Evolutionary conservation across 129 eudicot species (phyloP).

Genomic region (Saussurea involucrata): DNA sequence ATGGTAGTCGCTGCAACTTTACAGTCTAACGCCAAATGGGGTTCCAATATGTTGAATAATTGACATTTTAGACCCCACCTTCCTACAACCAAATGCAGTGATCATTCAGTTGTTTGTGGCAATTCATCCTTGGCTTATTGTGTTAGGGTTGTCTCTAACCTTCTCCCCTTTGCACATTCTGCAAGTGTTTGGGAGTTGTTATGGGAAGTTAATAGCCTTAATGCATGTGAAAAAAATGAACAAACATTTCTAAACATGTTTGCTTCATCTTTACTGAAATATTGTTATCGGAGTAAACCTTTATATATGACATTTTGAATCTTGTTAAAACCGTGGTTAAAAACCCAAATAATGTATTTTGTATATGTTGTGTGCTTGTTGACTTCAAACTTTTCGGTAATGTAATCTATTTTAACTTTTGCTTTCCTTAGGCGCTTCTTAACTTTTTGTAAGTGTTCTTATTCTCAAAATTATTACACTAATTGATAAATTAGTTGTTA

Average conservation of each 20-base stretch:
- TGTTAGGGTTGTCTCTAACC: conserved; percentile 30
- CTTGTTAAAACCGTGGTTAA: not conserved
- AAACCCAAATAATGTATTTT: not conserved
- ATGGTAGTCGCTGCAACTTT: conserved; percentile 35
- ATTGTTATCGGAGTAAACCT: conserved; percentile 2
- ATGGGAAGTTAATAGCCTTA: conserved; percentile 14
- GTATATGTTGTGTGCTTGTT: not conserved
- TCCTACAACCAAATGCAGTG: conserved; percentile 25
- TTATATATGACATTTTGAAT: not conserved
- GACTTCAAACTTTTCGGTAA: not conserved
- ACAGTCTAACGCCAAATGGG: conserved; percentile 25
- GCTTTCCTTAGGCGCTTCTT: not conserved
- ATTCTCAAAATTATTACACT: not conserved
- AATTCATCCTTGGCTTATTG: conserved; percentile 79
- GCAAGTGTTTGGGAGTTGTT: conserved; percentile 3
- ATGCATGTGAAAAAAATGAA: conserved; percentile 14
- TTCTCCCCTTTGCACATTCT: not conserved
- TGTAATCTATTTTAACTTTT: not conserved
- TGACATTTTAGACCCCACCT: conserved; percentile 11
- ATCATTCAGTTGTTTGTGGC: conserved; percentile 44
- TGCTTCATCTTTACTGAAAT: conserved; percentile 11
- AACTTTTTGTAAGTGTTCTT: not conserved
- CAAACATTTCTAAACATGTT: not conserved
- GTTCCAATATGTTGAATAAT: conserved; percentile 7
- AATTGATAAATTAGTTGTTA: not conserved